phyloP scores from a whole-genome alignment of 495 filamentous ascomycete species.

The Lophium mytilinum region DNA sequence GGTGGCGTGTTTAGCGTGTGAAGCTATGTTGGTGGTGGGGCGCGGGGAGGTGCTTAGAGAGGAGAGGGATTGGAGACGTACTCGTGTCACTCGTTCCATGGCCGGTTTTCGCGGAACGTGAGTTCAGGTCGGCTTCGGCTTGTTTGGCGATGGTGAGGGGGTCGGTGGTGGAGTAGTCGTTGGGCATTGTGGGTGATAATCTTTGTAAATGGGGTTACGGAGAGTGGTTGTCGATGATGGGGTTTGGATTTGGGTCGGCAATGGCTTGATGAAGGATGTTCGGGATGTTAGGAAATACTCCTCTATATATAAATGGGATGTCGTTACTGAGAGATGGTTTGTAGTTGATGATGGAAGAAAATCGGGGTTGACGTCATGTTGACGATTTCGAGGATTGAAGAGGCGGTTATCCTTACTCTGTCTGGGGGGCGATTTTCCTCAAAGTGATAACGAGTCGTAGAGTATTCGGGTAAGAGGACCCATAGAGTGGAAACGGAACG shows the following conservation, averaged over 20 bases:
- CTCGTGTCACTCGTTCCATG: slow-evolving; percentile 1
- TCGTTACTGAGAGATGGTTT: neutral
- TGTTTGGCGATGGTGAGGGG: slow-evolving; percentile 34
- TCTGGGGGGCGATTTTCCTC: too few relatives aligned
- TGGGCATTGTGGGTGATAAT: slow-evolving; percentile 17
- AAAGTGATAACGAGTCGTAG: too few relatives aligned
- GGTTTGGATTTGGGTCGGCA: neutral
- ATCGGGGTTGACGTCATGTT: neutral
- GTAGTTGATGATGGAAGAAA: neutral
- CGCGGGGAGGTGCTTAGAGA: neutral
- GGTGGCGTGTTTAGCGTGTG: too few relatives aligned
- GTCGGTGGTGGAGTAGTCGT: slow-evolving; percentile 30
- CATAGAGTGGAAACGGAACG: too few relatives aligned
- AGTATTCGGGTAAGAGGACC: too few relatives aligned
- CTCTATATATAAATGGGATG: neutral
- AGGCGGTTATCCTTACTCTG: too few relatives aligned
- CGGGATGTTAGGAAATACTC: neutral
- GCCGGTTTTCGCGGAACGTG: slow-evolving; percentile 44
- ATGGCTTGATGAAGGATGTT: neutral
- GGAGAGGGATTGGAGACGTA: neutral
- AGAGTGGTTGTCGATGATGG: neutral
- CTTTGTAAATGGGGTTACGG: neutral
- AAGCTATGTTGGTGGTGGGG: too few relatives aligned
- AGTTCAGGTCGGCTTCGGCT: slow-evolving; percentile 49
- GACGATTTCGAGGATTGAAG: neutral